These are phyloP conservation scores for Ganoderma lucidum DNA, from an alignment of 1,284 basidiomycete species.

Conservation along the genomic window DNA sequence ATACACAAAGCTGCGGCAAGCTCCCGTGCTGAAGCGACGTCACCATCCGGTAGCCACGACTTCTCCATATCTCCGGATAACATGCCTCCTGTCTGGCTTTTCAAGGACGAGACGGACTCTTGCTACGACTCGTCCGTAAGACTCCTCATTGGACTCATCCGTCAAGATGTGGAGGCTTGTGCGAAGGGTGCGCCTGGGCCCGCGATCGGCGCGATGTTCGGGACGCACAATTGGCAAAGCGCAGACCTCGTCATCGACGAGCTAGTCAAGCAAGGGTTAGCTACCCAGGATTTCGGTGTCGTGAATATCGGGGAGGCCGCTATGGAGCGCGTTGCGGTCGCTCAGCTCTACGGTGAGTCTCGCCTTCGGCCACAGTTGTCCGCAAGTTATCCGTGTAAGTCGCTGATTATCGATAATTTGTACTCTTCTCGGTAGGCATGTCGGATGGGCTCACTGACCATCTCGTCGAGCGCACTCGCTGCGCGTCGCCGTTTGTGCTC, in stretches of 20 bases:
- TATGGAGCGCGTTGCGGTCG: constrained; percentile 77
- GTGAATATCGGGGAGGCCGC: constrained; percentile 57
- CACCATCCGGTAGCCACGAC: constrained; percentile 39
- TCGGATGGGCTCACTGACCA: constrained; percentile 82
- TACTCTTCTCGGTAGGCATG: constrained; percentile 67
- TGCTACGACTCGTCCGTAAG: constrained; percentile 79
- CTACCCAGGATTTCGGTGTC: constrained; percentile 41
- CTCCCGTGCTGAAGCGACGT: constrained; percentile 36
- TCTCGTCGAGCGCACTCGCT: constrained; percentile 64
- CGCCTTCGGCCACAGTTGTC: background rate
- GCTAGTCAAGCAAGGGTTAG: constrained; percentile 68
- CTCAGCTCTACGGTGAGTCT: constrained; percentile 83
- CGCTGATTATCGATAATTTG: background rate
- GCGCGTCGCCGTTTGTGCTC: constrained; percentile 73
- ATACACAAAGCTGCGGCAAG: constrained; percentile 48
- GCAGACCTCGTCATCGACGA: constrained; percentile 70
- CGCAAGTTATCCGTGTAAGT: background rate
- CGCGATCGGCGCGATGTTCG: constrained; percentile 79
- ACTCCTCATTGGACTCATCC: constrained; percentile 67
- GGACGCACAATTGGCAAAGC: constrained; percentile 85
- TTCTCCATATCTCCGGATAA: constrained; percentile 63
- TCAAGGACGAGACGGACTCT: constrained; percentile 80
- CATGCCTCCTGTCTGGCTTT: constrained; percentile 71
- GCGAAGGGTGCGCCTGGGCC: constrained; percentile 40
- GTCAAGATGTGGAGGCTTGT: constrained; percentile 47